phyloP scores from a whole-genome alignment of 495 filamentous ascomycete genomes.

The Penicillium bialowiezense region DNA sequence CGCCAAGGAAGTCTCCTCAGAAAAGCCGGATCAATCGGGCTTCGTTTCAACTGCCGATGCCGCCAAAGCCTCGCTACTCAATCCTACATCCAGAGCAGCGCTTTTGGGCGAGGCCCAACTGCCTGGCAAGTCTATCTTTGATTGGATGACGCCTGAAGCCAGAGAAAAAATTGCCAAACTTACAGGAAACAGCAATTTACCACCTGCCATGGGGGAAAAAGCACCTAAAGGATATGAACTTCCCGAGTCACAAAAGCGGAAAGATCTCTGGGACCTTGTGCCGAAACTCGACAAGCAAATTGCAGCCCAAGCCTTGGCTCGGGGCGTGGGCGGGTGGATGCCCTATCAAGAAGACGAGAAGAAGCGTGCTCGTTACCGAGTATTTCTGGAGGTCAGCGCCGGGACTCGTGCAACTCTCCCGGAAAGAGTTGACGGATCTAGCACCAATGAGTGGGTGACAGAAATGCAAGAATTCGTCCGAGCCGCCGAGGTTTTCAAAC shows the following conservation, averaged over 20 bases:
- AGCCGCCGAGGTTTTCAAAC: conserved; percentile 89
- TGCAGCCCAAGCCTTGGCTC: conserved; percentile 70
- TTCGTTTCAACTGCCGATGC: conserved; percentile 73
- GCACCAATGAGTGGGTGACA: conserved; percentile 69
- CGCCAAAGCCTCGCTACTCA: conserved; percentile 70
- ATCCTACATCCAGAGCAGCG: conserved; percentile 76
- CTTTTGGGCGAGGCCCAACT: conserved; percentile 79
- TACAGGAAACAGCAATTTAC: conserved; percentile 74
- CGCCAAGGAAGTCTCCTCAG: conserved; percentile 46
- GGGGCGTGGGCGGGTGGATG: conserved; percentile 73
- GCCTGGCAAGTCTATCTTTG: conserved; percentile 92
- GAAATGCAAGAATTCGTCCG: conserved; percentile 86
- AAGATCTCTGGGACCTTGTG: conserved; percentile 61
- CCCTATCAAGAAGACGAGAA: conserved; percentile 80
- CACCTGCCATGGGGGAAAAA: conserved; percentile 71
- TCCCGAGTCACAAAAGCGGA: conserved; percentile 55
- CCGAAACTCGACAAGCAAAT: conserved; percentile 71
- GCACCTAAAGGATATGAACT: conserved; percentile 59
- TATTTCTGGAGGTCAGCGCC: conserved; percentile 76
- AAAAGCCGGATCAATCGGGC: conserved; percentile 27
- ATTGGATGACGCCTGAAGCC: conserved; percentile 80
- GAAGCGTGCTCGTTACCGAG: conserved; percentile 75
- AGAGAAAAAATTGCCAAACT: conserved; percentile 72
- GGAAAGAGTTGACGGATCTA: conserved; percentile 51
- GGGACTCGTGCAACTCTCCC: conserved; percentile 61